These are phyloP conservation scores for Sclerotinia minor DNA, from an alignment of 2,329 filamentous ascomycete species.

Conservation along the genomic window DNA sequence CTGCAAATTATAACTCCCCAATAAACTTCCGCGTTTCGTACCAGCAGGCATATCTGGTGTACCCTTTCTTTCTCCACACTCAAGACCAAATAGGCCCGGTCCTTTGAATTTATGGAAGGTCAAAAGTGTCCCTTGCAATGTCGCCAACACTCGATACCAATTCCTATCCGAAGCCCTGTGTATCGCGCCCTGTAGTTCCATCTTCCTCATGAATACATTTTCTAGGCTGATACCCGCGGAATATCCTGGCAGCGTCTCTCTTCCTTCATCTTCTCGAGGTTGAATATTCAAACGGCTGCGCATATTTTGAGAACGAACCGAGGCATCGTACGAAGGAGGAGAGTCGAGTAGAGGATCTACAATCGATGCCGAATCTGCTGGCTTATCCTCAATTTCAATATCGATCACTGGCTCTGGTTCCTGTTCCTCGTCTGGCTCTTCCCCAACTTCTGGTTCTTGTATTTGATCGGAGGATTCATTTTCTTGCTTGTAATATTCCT, in stretches of 20 bases:
- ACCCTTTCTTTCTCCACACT: conserved; percentile 51
- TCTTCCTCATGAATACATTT: conserved; percentile 61
- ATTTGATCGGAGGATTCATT: conserved; percentile 19
- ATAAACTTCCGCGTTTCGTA: conserved; percentile 55
- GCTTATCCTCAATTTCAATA: conserved; percentile 1
- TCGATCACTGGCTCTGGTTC: conserved; percentile 1
- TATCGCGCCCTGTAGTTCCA: conserved; percentile 65
- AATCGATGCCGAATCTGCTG: neutral
- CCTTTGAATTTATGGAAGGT: conserved; percentile 64
- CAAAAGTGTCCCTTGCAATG: conserved; percentile 68
- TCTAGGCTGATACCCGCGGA: conserved; percentile 57
- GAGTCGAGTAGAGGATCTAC: conserved; percentile 22
- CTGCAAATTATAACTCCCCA: conserved; percentile 69
- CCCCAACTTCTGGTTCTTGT: conserved; percentile 8
- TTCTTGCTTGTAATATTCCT: conserved; percentile 15
- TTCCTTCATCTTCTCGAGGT: conserved; percentile 44
- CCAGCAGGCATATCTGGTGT: conserved; percentile 53
- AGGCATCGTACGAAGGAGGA: conserved; percentile 33
- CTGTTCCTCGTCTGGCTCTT: conserved; percentile 12
- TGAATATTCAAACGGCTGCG: conserved; percentile 38
- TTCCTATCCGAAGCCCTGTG: conserved; percentile 61
- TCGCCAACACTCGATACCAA: conserved; percentile 64
- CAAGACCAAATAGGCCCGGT: conserved; percentile 52
- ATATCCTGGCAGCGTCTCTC: conserved; percentile 56
- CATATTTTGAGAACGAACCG: conserved; percentile 28